Conservation (phyloP, 371 early-diverging fungal genomes). For the Apophysomyces trapeziformis region DNA sequence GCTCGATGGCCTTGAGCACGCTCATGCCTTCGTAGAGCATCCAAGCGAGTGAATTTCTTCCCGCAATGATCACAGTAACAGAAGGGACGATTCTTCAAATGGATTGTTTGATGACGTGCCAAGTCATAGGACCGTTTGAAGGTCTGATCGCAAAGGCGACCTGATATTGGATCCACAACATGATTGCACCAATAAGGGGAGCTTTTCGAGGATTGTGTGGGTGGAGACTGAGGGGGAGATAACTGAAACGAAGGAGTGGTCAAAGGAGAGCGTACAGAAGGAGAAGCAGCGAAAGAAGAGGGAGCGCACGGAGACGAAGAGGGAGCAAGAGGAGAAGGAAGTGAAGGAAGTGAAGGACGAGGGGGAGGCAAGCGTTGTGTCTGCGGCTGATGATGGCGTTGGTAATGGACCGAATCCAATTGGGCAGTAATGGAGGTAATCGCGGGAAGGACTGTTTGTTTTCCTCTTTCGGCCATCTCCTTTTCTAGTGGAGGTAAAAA, state of each 20-base stretch:
- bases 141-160: conserved; percentile 33
- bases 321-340: neutral
- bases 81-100: conserved; percentile 38
- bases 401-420: neutral
- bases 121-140: conserved; percentile 40
- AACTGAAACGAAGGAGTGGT: neutral
- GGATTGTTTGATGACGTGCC: conserved; percentile 40
- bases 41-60: conserved; percentile 42
- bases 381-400: conserved; percentile 5
- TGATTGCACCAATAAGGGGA: conserved; percentile 25
- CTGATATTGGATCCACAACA: conserved; percentile 22
- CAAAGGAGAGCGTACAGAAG: neutral
- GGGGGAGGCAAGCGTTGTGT: neutral
- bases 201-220: conserved; percentile 2
- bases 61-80: conserved; percentile 37
- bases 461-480: neutral
- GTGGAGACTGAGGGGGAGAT: conserved; percentile 13
- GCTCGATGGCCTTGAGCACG: conserved; percentile 39
- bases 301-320: neutral
- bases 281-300: neutral
- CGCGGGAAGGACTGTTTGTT: neutral
- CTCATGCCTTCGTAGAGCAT: conserved; percentile 44
- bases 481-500: neutral
- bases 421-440: neutral
- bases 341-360: neutral